Base-by-base conservation (phyloP, 2,329 filamentous ascomycete species). In the Diaporthe citri region DNA sequence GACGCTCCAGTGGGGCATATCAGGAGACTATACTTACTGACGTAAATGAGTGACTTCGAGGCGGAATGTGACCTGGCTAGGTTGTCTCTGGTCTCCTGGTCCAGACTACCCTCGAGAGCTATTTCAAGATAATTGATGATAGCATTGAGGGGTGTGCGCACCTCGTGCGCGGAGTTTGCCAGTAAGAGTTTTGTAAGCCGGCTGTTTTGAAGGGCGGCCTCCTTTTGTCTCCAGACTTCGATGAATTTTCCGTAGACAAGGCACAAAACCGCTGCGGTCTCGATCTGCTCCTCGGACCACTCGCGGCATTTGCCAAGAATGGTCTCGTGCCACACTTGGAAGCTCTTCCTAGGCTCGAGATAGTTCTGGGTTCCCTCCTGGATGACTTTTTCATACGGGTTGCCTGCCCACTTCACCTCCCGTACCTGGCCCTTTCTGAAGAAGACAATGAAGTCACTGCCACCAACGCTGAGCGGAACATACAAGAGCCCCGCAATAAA, bases 101-200 rank as follows among this genome's bases (percentile, higher is more conserved):
- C 95, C 4, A 98, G 86, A 0, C 88, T 86, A 0, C 95, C 95
- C 83, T 98, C 95, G 1, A 98, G 85, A 0, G 95, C 95, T 77
- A 98, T 97, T 79, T 98, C 95, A 1, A 98, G 89, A 78, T 97
- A 98, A 79, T 98, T 98, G 83, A 98, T 97, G 80, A 98, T 97
- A 22, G 95, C 95, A 80, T 98, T 98, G 2, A 98, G 85, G 0
- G 95, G 95, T 0, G 95, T 98, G 67, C 96, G 92, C 12, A 98
- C 95, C 85, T 98, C 95, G 77, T 98, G 96, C 0, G 95, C 95
- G 0, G 95, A 97, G 78, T 98, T 97, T 6, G 95, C 94, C 31
- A 98, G 87, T 2, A 98, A 84, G 5, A 98, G 84, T 62, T 91
- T 88, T 0, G 95, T 97, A 2, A 98, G 86, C 75, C 96, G 93